These are phyloP conservation scores for Kwoniella dejecticola DNA, from an alignment of 768 basidiomycete species.

Conservation along the genomic window DNA sequence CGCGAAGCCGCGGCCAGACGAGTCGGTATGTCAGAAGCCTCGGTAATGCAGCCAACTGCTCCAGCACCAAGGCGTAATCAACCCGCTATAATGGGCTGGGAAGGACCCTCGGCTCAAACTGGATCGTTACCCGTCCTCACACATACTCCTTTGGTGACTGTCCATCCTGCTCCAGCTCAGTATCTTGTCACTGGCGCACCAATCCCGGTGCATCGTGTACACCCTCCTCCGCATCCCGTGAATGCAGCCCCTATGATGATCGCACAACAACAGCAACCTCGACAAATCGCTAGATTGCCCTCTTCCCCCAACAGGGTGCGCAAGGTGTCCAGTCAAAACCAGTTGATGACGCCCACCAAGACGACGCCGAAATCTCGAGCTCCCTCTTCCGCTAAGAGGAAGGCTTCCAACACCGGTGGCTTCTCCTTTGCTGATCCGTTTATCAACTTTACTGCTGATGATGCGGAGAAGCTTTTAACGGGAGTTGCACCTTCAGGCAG, in stretches of 20 bases:
- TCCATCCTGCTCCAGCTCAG: slow-evolving; percentile 41
- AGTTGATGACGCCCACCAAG: slow-evolving; percentile 4
- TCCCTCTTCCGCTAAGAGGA: slow-evolving; percentile 31
- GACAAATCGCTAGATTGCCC: slow-evolving; percentile 42
- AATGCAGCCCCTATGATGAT: not conserved
- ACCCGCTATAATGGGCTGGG: slow-evolving; percentile 43
- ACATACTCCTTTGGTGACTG: slow-evolving; percentile 35
- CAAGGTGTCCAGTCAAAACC: slow-evolving; percentile 17
- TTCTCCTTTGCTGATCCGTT: slow-evolving; percentile 52
- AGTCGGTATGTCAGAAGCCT: slow-evolving; percentile 42
- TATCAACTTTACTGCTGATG: slow-evolving; percentile 56
- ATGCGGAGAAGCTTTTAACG: slow-evolving; percentile 51
- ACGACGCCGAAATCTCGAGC: slow-evolving; percentile 36
- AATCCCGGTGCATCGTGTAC: slow-evolving; percentile 29
- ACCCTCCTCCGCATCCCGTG: slow-evolving; percentile 42
- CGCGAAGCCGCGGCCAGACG: slow-evolving; percentile 28
- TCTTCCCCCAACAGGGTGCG: slow-evolving; percentile 23
- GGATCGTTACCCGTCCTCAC: slow-evolving; percentile 25
- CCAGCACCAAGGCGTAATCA: slow-evolving; percentile 9
- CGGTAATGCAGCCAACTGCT: slow-evolving; percentile 36
- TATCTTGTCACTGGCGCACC: slow-evolving; percentile 18
- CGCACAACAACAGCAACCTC: not conserved
- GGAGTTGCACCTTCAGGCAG: slow-evolving; percentile 54
- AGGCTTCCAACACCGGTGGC: slow-evolving; percentile 20
- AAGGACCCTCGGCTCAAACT: slow-evolving; percentile 34